A percentile compares a stretch with the other conserved stretches of the same genome.
These are phyloP conservation scores for Melaleuca quinquenervia DNA, from an alignment of 345 rosid genomes.

Conservation along the genomic window DNA sequence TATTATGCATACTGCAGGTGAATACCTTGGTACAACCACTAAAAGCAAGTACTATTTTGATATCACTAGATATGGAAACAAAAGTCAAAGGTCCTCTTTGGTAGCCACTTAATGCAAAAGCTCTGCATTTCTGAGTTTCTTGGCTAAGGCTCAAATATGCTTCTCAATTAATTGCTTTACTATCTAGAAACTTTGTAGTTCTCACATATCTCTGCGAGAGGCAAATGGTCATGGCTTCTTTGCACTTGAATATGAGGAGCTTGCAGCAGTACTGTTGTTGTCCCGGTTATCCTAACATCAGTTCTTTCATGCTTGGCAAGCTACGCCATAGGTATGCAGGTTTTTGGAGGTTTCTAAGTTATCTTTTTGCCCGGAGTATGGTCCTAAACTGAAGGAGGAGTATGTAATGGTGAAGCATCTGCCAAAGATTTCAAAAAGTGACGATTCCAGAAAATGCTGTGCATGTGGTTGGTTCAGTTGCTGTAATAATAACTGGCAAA, in stretches of 20 bases:
- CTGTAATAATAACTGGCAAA: constrained; percentile 97
- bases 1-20: not conserved
- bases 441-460: constrained; percentile 61
- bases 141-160: not conserved
- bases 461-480: constrained; percentile 67
- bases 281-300: not conserved
- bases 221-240: not conserved
- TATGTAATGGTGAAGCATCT: constrained; percentile 88
- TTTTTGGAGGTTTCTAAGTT: constrained; percentile 94
- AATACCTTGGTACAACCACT: not conserved
- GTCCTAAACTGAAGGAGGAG: constrained; percentile 95
- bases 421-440: constrained; percentile 49
- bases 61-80: not conserved
- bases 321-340: constrained; percentile 77
- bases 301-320: constrained; percentile 7
- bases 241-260: not conserved
- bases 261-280: not conserved
- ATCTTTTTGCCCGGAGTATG: constrained; percentile 93
- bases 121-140: not conserved
- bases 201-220: not conserved
- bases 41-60: not conserved
- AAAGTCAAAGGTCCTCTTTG: not conserved
- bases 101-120: not conserved
- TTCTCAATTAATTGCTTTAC: not conserved
- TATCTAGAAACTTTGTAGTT: not conserved